Conservation (phyloP, 371 early-diverging fungal genomes). For the Amoeboradix gromovi region DNA sequence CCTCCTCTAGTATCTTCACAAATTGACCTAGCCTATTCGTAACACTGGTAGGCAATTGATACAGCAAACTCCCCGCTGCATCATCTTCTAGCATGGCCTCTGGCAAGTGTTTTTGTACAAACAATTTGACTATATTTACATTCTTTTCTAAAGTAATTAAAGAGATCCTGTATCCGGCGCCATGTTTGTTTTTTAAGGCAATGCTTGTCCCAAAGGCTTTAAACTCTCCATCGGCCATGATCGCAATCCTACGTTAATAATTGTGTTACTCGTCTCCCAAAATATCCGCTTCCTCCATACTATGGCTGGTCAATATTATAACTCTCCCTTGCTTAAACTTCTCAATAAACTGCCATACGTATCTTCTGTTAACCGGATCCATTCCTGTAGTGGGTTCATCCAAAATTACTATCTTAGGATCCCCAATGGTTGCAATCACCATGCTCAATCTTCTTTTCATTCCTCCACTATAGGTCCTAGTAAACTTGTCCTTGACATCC, state of each 20-base stretch:
- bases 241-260: no score
- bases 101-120: neutral
- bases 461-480: neutral
- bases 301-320: conserved; percentile 14
- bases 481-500: neutral
- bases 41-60: no score
- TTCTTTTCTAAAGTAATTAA: neutral
- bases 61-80: no score
- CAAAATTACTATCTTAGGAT: conserved; percentile 1
- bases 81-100: neutral
- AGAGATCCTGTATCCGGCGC: neutral
- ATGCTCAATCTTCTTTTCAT: conserved; percentile 2
- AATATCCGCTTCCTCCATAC: conserved; percentile 13
- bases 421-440: conserved; percentile 3
- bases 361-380: conserved; percentile 3
- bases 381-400: conserved; percentile 3
- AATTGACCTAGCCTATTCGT: no score
- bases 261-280: conserved; percentile 14
- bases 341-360: conserved; percentile 6
- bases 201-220: conserved; percentile 1
- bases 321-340: conserved; percentile 12
- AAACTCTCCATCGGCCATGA: conserved; percentile 8
- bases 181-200: conserved; percentile 1
- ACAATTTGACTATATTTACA: neutral
- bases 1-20: no score